Base-by-base conservation (phyloP, 2,329 filamentous ascomycete genomes). In the Myriosclerotinia curreyana region DNA sequence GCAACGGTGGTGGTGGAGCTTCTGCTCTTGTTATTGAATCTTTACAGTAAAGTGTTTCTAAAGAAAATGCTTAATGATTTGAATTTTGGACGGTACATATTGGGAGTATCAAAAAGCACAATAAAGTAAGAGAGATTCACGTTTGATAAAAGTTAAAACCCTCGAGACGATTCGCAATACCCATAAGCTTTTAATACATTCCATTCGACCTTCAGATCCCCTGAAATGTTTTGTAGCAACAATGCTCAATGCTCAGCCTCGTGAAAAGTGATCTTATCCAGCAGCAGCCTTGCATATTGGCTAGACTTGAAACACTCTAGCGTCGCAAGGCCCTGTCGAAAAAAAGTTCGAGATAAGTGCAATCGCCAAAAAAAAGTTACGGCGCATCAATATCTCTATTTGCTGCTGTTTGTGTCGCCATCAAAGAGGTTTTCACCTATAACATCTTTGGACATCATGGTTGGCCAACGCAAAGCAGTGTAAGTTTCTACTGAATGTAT, bases 1-100 rank as follows among this genome's bases (percentile, higher is more conserved):
- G 95, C 86, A 99, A 99, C 78, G 95, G 95, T 70, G 95, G 95
- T 65, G 95, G 95, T 72, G 95, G 95, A 76, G 95, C 95, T 66
- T 96, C 91, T 73, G 95, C 95, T 65, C 81, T 99, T 70, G 91
- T 99, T 68, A 86, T 99, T 73, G 95, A 99, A 83, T 73, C 69
- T 65, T 64, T 75, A 60, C 71, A 74, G 64, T 75, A 73, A 64
- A 65, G 44, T 11, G 14, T 36, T 51, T n/a, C 2, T 48, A 12
- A 5, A 52, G 54, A 58, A 58, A n/a, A 36, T 48, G 28, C 31
- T 48, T 31, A 7, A 56, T 20, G n/a, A 34, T 38, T 46, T 44
- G 28, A n/a, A 55, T 5, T 54, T 62, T 62, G 5, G 28, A 46
- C 31, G 31, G 51, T 36, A 42, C 40, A 56, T 36, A 62, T 56